Conservation (phyloP, 345 rosid genomes). For the Populus euphratica region DNA sequence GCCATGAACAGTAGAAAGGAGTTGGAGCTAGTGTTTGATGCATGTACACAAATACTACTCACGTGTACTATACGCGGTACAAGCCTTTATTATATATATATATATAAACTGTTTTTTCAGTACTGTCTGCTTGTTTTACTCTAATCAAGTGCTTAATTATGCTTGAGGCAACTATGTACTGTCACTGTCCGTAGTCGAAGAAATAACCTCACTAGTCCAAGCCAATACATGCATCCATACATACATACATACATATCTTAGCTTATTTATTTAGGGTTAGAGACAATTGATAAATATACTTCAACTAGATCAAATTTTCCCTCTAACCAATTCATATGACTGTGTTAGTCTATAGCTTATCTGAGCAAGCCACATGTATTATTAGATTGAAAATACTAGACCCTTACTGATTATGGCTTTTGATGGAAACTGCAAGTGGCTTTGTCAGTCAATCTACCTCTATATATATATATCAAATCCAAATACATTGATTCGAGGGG, state of each 20-base stretch:
- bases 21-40: slow-evolving; percentile 25
- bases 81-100: neutral
- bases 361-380: neutral
- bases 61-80: slow-evolving; percentile 36
- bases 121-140: slow-evolving; percentile 16
- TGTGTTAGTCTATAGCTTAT: neutral
- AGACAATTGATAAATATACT: neutral
- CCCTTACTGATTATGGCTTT: neutral
- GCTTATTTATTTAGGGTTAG: neutral
- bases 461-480: neutral
- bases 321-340: slow-evolving; percentile 5
- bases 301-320: neutral
- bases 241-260: neutral
- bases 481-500: neutral
- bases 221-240: neutral
- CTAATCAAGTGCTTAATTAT: slow-evolving; percentile 15
- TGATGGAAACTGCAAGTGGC: neutral
- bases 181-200: slow-evolving; percentile 21
- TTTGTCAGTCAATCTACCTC: neutral
- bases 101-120: slow-evolving; percentile 8
- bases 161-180: slow-evolving; percentile 18
- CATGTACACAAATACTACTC: slow-evolving; percentile 29
- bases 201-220: slow-evolving; percentile 20
- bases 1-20: slow-evolving; percentile 26
- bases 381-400: neutral